Conservation (phyloP, 1,284 basidiomycete species). For the Fomitiporia mediterranea region DNA sequence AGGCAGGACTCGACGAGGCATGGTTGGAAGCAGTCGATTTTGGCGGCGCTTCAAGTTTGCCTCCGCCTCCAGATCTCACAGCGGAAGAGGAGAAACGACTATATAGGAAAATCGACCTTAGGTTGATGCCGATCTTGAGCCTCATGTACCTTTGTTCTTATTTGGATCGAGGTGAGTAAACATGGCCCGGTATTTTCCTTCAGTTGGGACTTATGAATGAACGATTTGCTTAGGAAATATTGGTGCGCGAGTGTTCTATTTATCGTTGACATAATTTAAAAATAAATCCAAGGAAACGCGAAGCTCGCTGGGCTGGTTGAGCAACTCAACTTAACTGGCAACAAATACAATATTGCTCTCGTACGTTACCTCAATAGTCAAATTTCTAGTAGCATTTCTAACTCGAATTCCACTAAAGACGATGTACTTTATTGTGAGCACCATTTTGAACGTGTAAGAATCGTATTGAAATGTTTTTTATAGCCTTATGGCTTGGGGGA, state of each 20-base stretch:
- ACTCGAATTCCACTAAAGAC: too few relatives aligned
- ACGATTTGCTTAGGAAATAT: slow-evolving; percentile 45
- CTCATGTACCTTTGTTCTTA: slow-evolving; percentile 63
- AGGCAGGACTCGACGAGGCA: slow-evolving; percentile 15
- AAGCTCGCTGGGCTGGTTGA: slow-evolving; percentile 53
- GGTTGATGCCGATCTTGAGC: slow-evolving; percentile 60
- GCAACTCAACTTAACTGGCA: slow-evolving; percentile 50
- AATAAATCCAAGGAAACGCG: slow-evolving; percentile 49
- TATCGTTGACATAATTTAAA: background rate
- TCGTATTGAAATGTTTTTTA: background rate
- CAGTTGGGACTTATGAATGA: background rate
- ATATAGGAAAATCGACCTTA: slow-evolving; percentile 60
- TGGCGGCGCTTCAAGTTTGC: slow-evolving; percentile 29
- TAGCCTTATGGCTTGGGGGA: slow-evolving; percentile 61
- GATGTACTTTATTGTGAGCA: slow-evolving; percentile 62
- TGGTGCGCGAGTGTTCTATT: slow-evolving; percentile 32
- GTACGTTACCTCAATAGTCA: slow-evolving; percentile 38
- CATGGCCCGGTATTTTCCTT: background rate
- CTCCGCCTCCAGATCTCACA: slow-evolving; percentile 44
- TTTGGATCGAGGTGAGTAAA: slow-evolving; percentile 29
- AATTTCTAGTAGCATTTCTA: too few relatives aligned
- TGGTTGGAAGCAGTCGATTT: too few relatives aligned
- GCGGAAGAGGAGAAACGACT: slow-evolving; percentile 51
- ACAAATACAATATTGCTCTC: slow-evolving; percentile 62
- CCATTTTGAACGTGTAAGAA: background rate